Percentiles rank a stretch among this genome's conserved stretches.
Evolutionary conservation across 2,329 filamentous ascomycete species (phyloP).

Genomic region (Aspergillus hiratsukae): DNA sequence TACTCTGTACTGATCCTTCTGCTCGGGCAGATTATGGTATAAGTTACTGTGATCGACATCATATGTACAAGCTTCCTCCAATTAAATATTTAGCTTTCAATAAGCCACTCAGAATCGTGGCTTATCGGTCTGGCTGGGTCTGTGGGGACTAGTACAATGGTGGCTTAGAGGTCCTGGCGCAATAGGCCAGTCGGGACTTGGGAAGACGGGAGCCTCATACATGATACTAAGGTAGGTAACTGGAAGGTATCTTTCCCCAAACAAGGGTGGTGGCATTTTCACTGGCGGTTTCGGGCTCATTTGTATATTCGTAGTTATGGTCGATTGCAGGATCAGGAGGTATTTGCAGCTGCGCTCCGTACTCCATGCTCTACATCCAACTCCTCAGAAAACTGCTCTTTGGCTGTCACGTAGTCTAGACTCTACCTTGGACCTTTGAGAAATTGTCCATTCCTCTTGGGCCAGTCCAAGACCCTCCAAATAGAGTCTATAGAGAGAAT

Average conservation of each 20-base stretch:
- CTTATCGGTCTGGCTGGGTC: background rate
- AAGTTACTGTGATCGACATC: background rate
- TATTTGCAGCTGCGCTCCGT: background rate
- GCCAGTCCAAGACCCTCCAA: background rate
- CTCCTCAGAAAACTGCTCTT: background rate
- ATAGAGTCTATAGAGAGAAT: background rate
- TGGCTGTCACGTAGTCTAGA: background rate
- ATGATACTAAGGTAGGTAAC: no score
- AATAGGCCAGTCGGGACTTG: background rate
- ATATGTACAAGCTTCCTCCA: background rate
- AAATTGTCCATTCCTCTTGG: background rate
- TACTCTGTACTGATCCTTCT: no score
- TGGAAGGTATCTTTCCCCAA: no score
- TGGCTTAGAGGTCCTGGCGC: background rate
- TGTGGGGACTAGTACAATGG: background rate
- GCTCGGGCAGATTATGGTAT: background rate
- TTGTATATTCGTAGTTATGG: background rate
- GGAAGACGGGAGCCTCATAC: background rate
- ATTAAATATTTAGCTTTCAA: background rate
- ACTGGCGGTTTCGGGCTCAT: background rate
- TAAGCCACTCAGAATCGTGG: background rate
- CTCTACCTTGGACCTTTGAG: background rate
- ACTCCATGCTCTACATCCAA: background rate
- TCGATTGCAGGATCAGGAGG: background rate
- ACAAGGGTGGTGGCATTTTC: background rate